Evolutionary conservation across 1,284 basidiomycete genomes (phyloP), one percentile per base, ranked within the genome.

Genomic region (Naganishia sp.): DNA sequence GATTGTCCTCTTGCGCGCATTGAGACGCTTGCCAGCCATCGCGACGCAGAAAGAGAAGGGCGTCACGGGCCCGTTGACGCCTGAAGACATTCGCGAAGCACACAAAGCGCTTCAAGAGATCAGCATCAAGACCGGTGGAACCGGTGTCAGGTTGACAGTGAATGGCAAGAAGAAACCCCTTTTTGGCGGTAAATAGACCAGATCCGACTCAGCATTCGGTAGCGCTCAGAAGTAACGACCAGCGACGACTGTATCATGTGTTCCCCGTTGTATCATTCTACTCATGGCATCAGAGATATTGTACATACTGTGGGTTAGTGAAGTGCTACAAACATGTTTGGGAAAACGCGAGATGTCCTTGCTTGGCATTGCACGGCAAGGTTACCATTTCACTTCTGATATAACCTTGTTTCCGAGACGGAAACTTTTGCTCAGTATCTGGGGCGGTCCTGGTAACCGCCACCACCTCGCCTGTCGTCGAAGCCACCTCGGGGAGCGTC

Each of bases 401-500:
- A 35, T 42, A 28, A 35, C 47, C 15, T 25, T 35, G 15, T 17
- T 25, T 61, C 31, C 49, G 6, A 17, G 2, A 2, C 23, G 21
- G 21, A 21, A 15, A 39, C 15, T 25, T 25, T 35, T 23, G 41
- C 47, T 42, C 25, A 61, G 45, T 61, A 61, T 39, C 58, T 41
- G 15, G 58, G 58, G 41, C 58, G 58, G 21, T 51, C 58, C 58
- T 67, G 53, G 2, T 50, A 50, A 47, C 51, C 64, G 35, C 64
- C 56, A 31, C 52, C 46, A 35, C 49, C 52, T 43, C 57, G 49
- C 54, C 66, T 55, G 52, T 57, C 54, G n/a, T 67, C 66, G 66
- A 64, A 64, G 15, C 67, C 67, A 23, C 65, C 52, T 49, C 56
- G 69, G 35, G 75, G 75, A 35, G 76, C 73, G 58, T 81, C 77